These are phyloP conservation scores for Parastagonospora avenae DNA, from an alignment of 2,329 filamentous ascomycete species.

Conservation along the genomic window DNA sequence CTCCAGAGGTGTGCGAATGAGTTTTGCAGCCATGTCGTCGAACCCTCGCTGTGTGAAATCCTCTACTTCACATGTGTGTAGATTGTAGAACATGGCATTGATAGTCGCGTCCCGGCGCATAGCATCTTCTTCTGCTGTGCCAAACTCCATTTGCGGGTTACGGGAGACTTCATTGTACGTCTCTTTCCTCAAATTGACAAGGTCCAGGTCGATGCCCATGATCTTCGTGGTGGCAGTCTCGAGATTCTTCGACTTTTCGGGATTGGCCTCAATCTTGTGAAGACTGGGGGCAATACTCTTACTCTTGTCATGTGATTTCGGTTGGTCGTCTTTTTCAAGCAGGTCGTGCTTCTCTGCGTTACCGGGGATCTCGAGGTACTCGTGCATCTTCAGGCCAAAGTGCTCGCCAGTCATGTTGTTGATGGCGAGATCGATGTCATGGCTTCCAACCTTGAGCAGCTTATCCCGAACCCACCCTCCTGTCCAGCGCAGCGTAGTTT, in stretches of 20 bases:
- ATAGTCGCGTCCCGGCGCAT: conserved; percentile 88
- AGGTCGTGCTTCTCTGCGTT: conserved; percentile 66
- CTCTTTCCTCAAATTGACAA: conserved; percentile 93
- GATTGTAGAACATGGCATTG: conserved; percentile 95
- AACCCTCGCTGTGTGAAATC: conserved; percentile 81
- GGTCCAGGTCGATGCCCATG: conserved; percentile 85
- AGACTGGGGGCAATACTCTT: conserved; percentile 71
- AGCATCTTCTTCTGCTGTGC: conserved; percentile 88
- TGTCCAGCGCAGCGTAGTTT: conserved; percentile 72
- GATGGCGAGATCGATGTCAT: conserved; percentile 86
- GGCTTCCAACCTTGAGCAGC: conserved; percentile 71
- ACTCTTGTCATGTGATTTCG: conserved; percentile 49
- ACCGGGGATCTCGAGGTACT: conserved; percentile 67
- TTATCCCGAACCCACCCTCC: conserved; percentile 90
- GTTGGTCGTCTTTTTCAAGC: conserved; percentile 43
- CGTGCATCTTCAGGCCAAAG: conserved; percentile 72
- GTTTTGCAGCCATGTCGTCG: conserved; percentile 70
- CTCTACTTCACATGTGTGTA: conserved; percentile 78
- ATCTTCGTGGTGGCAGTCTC: conserved; percentile 88
- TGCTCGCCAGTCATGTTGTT: conserved; percentile 81
- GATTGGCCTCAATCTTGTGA: conserved; percentile 89
- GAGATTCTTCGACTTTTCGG: conserved; percentile 94
- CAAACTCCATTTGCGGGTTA: conserved; percentile 92
- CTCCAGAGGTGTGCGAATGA: conserved; percentile 85
- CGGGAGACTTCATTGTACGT: conserved; percentile 87